Evolutionary conservation across 306 rosid species (phyloP), one percentile per base, ranked within the genome.

Genomic region (Citrullus colocynthis): DNA sequence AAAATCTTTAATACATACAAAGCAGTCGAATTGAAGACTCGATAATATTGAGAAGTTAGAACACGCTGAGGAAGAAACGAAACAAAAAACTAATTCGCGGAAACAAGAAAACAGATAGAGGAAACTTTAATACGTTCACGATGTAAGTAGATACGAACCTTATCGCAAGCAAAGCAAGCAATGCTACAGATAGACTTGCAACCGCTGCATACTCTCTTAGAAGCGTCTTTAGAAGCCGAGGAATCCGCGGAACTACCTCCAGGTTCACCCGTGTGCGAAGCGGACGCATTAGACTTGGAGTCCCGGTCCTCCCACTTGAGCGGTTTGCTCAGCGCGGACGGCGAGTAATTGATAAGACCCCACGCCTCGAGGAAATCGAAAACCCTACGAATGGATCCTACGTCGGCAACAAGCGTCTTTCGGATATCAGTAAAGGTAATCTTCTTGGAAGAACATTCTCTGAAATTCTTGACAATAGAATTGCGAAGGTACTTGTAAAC

Each of bases 141-240:
- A 42, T 42, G 74, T 55, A 69, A 69, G 56, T 18, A 66, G 11
- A 4, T 15, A 32, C 56, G 24, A 17, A 94, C 97, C 98, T 95
- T 95, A 57, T 92, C 99, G 70, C 93, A 92, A 55, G 91, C 96
- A 80, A 95, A 95, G 87, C 97, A 92, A 37, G 99, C 96, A 84
- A 90, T 89, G 79, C 86, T 82, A 41, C 97, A 95, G 3, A 84
- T 74, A 59, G 88, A 88, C 88, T 90, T 95, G 91, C 98, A 95
- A 75, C 93, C 92, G 65, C 91, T 92, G 75, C 98, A 95, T 34
- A 86, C 59, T 87, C 95, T 87, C 87, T 86, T 90, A 10, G 90
- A 51, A 51, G 44, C 80, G 79, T 88, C 93, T 76, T 73, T 80
- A 10, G 83, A 74, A 51, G 80, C 71, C 2, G 78, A 64, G 42